Base-by-base conservation (phyloP, 1,284 basidiomycete species). In the Trametes pubescens region DNA sequence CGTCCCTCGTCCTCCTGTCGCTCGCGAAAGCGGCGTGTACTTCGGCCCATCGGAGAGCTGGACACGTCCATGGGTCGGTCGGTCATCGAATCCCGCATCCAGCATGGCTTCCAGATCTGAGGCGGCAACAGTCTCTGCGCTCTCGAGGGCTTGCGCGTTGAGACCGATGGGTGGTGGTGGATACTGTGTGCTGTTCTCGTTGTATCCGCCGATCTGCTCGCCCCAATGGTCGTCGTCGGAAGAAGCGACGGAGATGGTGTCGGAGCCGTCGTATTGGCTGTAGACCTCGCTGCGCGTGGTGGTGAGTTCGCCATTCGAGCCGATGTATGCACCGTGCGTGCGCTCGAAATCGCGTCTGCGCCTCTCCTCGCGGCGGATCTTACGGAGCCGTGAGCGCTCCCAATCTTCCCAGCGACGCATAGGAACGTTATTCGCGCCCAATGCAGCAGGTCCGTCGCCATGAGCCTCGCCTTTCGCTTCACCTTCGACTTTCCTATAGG, bases 361-460 rank as follows among this genome's bases (percentile, higher is more conserved):
- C 71, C 91, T 88, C 74, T 98, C 96, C 73, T 98, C 96, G 4
- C 98, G 89, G 69, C 88, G 90, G 48, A 96, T 72, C 79, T 99
- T 99, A 65, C 96, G 92, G 57, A 99, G 82, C 38, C 97, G 86
- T n/a, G 94, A 97, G 44, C 96, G 89, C 77, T 99, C 98, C 98
- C 98, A 99, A 73, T 99, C 98, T 78, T 99, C 96, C 98, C 98
- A 99, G 61, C 96, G 85, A 43, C 98, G 89, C 73, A 99, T 80
- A 0, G 98, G 96, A 29, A 99, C 88, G 0, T 85, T 86, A 47
- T 83, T 79, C 1, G 85, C 88, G 51, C 85, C 82, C 48, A 83
- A 80, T 6, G 80, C 81, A n/a, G 80, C 83, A 53, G 83, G 86
- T 35, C 89, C 89, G 21, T 84, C 86, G 26, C 87, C 93, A 72